Base-by-base conservation (phyloP, 2,329 filamentous ascomycete species). In the Neonectria hederae region DNA sequence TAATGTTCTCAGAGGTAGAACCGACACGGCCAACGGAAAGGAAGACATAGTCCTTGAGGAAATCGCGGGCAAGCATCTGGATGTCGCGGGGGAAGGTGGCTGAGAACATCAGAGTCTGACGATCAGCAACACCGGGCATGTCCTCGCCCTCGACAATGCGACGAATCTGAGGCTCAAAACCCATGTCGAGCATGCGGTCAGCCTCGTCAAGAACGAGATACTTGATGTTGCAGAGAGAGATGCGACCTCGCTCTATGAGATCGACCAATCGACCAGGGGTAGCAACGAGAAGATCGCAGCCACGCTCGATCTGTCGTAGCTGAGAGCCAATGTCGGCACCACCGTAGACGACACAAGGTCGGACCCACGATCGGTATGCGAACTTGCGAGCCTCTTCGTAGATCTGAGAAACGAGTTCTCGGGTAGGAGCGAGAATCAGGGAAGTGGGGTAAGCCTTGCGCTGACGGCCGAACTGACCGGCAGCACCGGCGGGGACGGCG, bases 131-230 rank as follows among this genome's bases (percentile, higher is more conserved):
- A 57, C 82, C 81, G 62, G 96, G 96, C 96, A 99, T 99, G 76
- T 99, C 96, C 83, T 98, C 96, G 65, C 94, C 94, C 83, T 98
- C 95, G 49, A 99, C 96, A 76, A 99, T 98, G 76, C 95, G 92
- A 77, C 96, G 94, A 78, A 99, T 99, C 84, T 99, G 96, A 76
- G 96, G 96, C 86, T 99, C 96, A 87, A 99, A 99, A 96, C 96
- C 96, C 96, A 99, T 99, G 88, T 99, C 96, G 87, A 99, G 87
- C 96, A 99, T 99, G 81, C 96, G 96, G 86, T 99, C 96, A 81
- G 96, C 96, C 89, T 99, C 96, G 75, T 99, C 96, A 59, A 99
- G 92, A 75, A 99, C 93, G 67, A 99, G 89, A 80, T 99, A 99
- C 87, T 97, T 98, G 88, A 99, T 99, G 87, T 97, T 97, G 82